Conservation (phyloP, 768 basidiomycete species). For the Arthromyces matolae region DNA sequence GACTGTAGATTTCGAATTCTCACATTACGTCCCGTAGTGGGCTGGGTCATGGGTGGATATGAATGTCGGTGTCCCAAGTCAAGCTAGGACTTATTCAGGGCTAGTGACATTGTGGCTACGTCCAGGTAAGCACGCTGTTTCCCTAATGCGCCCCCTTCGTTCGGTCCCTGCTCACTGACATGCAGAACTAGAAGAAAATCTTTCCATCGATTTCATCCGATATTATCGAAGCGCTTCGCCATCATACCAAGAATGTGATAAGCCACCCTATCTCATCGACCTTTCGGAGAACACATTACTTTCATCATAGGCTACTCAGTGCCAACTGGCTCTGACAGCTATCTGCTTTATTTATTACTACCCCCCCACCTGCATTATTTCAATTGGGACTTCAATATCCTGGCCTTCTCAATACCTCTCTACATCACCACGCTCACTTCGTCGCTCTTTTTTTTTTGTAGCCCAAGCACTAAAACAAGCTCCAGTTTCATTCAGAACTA, state of each 20-base stretch:
- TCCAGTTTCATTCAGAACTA: no score
- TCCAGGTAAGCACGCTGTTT: slow-evolving; percentile 1
- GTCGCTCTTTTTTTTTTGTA: no score
- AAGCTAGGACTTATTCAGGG: background rate
- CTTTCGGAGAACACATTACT: background rate
- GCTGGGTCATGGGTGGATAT: slow-evolving; percentile 4
- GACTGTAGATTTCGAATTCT: background rate
- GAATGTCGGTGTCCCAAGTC: background rate
- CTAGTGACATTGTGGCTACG: background rate
- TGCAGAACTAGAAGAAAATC: background rate
- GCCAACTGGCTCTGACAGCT: no score
- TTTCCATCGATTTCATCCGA: slow-evolving; percentile 16
- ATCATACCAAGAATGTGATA: background rate
- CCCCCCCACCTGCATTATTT: no score
- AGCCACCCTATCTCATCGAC: background rate
- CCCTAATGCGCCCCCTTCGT: no score
- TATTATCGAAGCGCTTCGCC: slow-evolving; percentile 10
- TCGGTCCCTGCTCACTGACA: slow-evolving; percentile 2
- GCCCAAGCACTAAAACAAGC: no score
- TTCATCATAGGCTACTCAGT: no score
- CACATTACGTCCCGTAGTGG: slow-evolving; percentile 5
- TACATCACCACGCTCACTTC: no score
- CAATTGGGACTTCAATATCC: no score
- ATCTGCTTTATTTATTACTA: no score
- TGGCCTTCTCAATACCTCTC: no score